phyloP scores from a whole-genome alignment of 805 yeast genomes.

The Candida coquimbonensis region DNA sequence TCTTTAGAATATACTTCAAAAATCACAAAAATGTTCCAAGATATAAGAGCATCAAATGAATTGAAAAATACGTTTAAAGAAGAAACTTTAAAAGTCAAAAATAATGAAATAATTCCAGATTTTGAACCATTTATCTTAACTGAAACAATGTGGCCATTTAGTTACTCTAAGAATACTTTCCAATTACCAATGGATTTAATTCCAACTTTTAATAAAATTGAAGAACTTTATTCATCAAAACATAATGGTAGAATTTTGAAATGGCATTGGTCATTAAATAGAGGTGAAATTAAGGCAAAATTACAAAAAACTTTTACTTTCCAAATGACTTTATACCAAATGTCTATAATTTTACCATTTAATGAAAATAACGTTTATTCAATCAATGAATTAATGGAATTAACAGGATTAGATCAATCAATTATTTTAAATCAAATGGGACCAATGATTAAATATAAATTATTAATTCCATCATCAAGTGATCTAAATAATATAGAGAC shows the following conservation, averaged over 20 bases:
- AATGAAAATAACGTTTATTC: conserved; percentile 61
- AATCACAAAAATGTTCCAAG: conserved; percentile 93
- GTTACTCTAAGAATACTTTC: conserved; percentile 31
- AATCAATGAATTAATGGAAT: conserved; percentile 51
- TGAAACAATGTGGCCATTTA: conserved; percentile 82
- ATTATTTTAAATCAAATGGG: conserved; percentile 68
- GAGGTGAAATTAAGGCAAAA: conserved; percentile 86
- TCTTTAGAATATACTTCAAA: conserved; percentile 90
- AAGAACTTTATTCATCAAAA: conserved; percentile 59
- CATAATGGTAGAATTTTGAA: conserved; percentile 85
- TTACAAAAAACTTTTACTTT: conserved; percentile 72
- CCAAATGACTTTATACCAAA: conserved; percentile 78
- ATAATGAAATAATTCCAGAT: conserved; percentile 32
- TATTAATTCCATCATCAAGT: conserved; percentile 62
- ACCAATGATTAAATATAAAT: conserved; percentile 73
- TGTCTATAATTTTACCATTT: conserved; percentile 79
- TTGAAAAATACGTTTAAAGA: conserved; percentile 54
- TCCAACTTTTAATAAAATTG: conserved; percentile 59
- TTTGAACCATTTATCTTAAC: conserved; percentile 78
- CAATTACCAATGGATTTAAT: conserved; percentile 63
- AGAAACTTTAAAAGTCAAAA: conserved; percentile 30
- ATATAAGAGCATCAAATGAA: conserved; percentile 78
- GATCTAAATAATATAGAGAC: conserved; percentile 46
- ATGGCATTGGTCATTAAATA: conserved; percentile 95
- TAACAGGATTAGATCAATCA: conserved; percentile 60